A percentile compares a stretch with the other conserved stretches of the same genome.
Conservation (phyloP, 176 grass and related monocot species). For the Avena sativa region DNA sequence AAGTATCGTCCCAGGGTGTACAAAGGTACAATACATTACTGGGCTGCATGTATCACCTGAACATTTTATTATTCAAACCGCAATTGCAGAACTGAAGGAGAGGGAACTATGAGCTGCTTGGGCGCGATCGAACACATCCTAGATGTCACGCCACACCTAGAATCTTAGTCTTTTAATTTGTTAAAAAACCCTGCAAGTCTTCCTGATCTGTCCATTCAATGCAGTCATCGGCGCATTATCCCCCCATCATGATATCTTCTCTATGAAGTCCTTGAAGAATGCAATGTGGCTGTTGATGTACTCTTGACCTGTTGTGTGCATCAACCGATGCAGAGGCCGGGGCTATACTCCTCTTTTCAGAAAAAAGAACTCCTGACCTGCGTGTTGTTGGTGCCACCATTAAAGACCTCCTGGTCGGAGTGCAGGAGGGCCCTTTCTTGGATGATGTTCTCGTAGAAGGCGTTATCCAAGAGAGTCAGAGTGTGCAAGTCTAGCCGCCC, state of each 20-base stretch:
- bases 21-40: not conserved
- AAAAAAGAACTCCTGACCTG: conserved; percentile 17
- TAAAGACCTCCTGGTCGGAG: too few relatives aligned
- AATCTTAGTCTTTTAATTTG: conserved; percentile 26
- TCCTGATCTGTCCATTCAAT: conserved; percentile 50
- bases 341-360: too few relatives aligned
- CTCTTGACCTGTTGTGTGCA: not conserved
- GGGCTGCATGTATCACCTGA: not conserved
- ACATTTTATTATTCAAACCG: not conserved
- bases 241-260: conserved; percentile 43
- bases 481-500: too few relatives aligned
- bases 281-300: conserved; percentile 23
- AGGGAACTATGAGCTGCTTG: not conserved
- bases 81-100: not conserved
- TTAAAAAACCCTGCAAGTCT: not conserved
- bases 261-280: conserved; percentile 49
- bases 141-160: not conserved
- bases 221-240: conserved; percentile 10
- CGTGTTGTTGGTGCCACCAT: not conserved
- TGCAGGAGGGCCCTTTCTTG: too few relatives aligned
- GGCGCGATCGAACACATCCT: not conserved
- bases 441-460: too few relatives aligned
- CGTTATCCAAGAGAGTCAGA: too few relatives aligned
- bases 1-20: not conserved
- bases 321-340: too few relatives aligned